Evolutionary conservation across 805 yeast genomes (phyloP).

Genomic region (Nakazawaea pomicola): DNA sequence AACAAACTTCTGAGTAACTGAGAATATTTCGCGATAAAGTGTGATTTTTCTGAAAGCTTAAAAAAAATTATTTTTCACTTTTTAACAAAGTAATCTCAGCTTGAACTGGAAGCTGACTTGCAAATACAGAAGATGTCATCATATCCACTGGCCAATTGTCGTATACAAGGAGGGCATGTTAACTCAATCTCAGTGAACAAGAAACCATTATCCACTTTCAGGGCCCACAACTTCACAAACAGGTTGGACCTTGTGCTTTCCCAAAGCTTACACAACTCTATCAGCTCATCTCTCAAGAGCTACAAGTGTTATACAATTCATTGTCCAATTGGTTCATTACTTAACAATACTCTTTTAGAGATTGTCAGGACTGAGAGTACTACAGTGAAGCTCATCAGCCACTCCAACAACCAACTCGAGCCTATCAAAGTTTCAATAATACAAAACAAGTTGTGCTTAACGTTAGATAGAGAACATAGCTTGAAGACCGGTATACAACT

Average conservation of each 20-base stretch:
- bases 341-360: neutral
- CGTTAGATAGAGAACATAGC: neutral
- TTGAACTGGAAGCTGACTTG: no score
- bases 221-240: conserved; percentile 23
- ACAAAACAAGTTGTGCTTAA: conserved; percentile 2
- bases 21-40: conserved; percentile 3
- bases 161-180: conserved; percentile 12
- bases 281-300: neutral
- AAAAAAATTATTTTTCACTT: no score
- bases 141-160: conserved; percentile 18
- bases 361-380: neutral
- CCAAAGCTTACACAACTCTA: neutral
- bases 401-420: neutral
- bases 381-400: conserved; percentile 2
- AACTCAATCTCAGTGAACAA: neutral
- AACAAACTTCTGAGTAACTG: neutral
- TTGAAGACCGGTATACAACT: conserved; percentile 2
- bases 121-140: neutral
- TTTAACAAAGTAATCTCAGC: no score
- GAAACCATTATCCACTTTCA: conserved; percentile 9
- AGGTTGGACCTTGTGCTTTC: conserved; percentile 19
- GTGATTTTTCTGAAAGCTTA: neutral
- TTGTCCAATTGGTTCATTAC: neutral
- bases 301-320: neutral
- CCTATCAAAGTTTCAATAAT: conserved; percentile 5